Base-by-base conservation (phyloP, 83 land plant genomes). In the Picea engelmannii region DNA sequence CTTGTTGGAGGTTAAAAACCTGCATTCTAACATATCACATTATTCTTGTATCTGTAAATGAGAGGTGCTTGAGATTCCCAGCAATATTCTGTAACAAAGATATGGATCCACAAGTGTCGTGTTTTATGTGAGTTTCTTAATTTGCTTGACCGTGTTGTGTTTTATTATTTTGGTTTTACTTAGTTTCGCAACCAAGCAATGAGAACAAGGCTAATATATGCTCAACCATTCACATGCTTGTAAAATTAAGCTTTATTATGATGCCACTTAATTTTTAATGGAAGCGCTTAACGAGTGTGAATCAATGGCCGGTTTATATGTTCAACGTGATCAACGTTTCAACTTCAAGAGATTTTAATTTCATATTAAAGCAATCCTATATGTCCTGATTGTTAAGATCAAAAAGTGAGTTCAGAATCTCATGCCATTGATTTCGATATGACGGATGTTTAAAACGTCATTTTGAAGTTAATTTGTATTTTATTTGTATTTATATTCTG, bases 41-140 rank as follows among this genome's bases (percentile, higher is more conserved):
- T 66, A 66, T 66, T 66, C 68, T 66, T 66, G 68, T 66, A 66
- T 66, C 25, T 66, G 24, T 66, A 74, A 74, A 74, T 74, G 59
- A 49, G 52, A 27, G 60, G 23, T 49, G 78, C 42, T 20, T 74
- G 60, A 47, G 78, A 49, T 74, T 47, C 60, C 23, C 78, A 74
- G 59, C 27, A 35, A 49, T 49, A 16, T 74, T 73, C 52, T 74
- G 78, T 74, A 74, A 47, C 78, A 74, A 74, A 74, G 78, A 55
- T 47, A 74, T 74, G 78, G 55, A 49, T 74, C 23, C 12, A 23
- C 68, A 58, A 49, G 15, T 49, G 52, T 21, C 24, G 27, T 74
- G 31, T 8, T 74, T 74, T 74, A 49, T 74, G 78, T 23, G 78
- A 74, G 78, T 60, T 49, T 47, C 78, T 12, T 47, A n/a, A 74